A percentile compares a stretch with the other conserved stretches of the same genome.
These are phyloP conservation scores for Astrephomene gubernaculifera DNA, from an alignment of 139 green algal genomes.

Conservation along the genomic window DNA sequence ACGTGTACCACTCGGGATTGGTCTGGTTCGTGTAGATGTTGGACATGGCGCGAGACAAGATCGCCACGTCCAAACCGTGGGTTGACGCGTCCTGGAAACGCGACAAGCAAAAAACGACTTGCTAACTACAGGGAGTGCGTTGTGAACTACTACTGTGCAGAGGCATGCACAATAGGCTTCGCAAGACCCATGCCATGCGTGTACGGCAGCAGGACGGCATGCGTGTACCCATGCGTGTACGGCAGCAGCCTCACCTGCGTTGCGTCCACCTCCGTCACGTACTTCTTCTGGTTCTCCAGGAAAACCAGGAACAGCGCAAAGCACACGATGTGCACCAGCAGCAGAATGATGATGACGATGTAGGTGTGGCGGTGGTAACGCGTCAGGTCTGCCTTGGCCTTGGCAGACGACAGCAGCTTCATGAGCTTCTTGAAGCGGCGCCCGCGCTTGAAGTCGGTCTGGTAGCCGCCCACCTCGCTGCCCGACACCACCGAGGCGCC, in stretches of 20 bases:
- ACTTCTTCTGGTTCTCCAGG: conserved; percentile 44
- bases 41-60: conserved; percentile 4
- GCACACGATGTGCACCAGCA: conserved; percentile 43
- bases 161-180: too few relatives aligned
- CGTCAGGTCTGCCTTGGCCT: conserved; percentile 43
- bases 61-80: conserved; percentile 5
- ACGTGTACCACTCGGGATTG: conserved; percentile 26
- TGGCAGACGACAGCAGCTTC: conserved; percentile 36
- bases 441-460: conserved; percentile 60
- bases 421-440: conserved; percentile 56
- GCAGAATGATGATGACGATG: conserved; percentile 36
- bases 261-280: conserved; percentile 40
- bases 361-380: conserved; percentile 41
- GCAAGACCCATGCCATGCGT: too few relatives aligned
- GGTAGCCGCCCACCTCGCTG: conserved; percentile 50
- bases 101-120: too few relatives aligned
- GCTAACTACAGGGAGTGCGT: background rate
- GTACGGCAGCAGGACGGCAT: too few relatives aligned
- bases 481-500: conserved; percentile 24
- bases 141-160: too few relatives aligned
- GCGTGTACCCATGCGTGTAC: too few relatives aligned
- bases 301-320: conserved; percentile 43
- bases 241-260: conserved; percentile 24
- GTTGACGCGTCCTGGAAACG: conserved; percentile 13
- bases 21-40: conserved; percentile 50